A percentile compares a stretch with the other conserved stretches of the same genome.
phyloP scores from a whole-genome alignment of 495 filamentous ascomycete genomes.

The Durotheca rogersii region DNA sequence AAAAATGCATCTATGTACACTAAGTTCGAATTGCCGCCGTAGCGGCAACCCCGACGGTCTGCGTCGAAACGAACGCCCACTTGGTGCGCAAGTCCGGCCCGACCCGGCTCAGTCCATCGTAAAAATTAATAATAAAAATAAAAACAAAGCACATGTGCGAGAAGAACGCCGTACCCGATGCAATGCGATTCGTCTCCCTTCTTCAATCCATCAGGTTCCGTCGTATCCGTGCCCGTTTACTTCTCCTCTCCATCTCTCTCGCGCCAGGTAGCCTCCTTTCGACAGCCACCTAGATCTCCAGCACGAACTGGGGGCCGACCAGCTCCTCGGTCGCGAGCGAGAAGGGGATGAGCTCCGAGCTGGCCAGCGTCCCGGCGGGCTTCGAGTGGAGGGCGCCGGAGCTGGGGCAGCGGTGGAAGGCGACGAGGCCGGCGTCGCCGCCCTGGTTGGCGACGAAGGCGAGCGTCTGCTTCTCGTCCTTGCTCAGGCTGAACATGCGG shows the following conservation, averaged over 20 bases:
- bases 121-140: too few relatives aligned
- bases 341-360: conserved; percentile 18
- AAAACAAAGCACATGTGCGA: too few relatives aligned
- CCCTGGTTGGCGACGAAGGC: conserved; percentile 38
- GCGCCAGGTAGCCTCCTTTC: too few relatives aligned
- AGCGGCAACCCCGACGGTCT: too few relatives aligned
- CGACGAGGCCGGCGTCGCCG: conserved; percentile 31
- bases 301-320: conserved; percentile 35
- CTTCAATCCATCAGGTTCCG: neutral
- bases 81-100: too few relatives aligned
- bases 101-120: too few relatives aligned
- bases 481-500: conserved; percentile 38
- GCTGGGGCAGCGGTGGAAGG: conserved; percentile 18
- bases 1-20: too few relatives aligned
- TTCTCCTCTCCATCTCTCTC: neutral
- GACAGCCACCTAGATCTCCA: conserved; percentile 15
- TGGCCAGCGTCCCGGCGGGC: conserved; percentile 20
- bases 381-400: conserved; percentile 20
- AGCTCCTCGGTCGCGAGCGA: conserved; percentile 10
- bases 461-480: conserved; percentile 16
- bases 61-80: too few relatives aligned
- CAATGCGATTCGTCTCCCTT: neutral
- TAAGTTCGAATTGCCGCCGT: too few relatives aligned
- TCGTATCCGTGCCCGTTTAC: neutral
- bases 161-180: conserved; percentile 10